phyloP scores from a whole-genome alignment of 257 asterid genomes.

The Gentiana macrophylla region DNA sequence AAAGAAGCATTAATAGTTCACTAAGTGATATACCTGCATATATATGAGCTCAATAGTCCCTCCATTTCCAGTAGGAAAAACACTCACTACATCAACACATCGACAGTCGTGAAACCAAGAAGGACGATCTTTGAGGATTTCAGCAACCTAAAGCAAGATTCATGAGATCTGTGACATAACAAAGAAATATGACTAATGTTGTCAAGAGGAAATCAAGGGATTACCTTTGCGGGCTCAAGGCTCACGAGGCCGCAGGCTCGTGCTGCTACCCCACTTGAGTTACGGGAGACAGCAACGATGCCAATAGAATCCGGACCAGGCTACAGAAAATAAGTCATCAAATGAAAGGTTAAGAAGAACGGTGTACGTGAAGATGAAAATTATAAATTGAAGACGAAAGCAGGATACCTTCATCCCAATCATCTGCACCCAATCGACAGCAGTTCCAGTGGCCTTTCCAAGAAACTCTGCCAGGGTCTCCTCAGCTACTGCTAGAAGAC shows the following conservation, averaged over 20 bases:
- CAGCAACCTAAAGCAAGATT: conserved; percentile 54
- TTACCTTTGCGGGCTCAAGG: conserved; percentile 95
- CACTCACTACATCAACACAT: conserved; percentile 55
- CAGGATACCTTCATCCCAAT: conserved; percentile 93
- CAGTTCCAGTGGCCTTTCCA: conserved; percentile 99
- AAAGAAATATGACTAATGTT: neutral
- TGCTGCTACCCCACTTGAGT: conserved; percentile 94
- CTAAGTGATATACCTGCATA: conserved; percentile 49
- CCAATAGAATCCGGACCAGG: conserved; percentile 99
- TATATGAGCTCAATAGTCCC: conserved; percentile 86
- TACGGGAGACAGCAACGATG: conserved; percentile 94
- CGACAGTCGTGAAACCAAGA: conserved; percentile 96
- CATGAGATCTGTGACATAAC: neutral
- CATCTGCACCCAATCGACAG: conserved; percentile 99
- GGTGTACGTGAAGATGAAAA: too few relatives aligned
- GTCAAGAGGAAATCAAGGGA: neutral
- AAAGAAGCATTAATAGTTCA: neutral
- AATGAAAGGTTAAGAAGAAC: too few relatives aligned
- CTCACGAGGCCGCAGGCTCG: conserved; percentile 99
- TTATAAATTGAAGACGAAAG: neutral
- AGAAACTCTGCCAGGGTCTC: conserved; percentile 88
- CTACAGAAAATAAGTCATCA: conserved; percentile 19
- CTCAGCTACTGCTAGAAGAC: conserved; percentile 97
- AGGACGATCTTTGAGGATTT: conserved; percentile 91
- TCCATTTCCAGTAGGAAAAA: conserved; percentile 83